Percentiles rank a stretch among this genome's conserved stretches.
These are phyloP conservation scores for Skeletonema marinoi DNA, from an alignment of 108 stramenopile genomes.

Conservation along the genomic window DNA sequence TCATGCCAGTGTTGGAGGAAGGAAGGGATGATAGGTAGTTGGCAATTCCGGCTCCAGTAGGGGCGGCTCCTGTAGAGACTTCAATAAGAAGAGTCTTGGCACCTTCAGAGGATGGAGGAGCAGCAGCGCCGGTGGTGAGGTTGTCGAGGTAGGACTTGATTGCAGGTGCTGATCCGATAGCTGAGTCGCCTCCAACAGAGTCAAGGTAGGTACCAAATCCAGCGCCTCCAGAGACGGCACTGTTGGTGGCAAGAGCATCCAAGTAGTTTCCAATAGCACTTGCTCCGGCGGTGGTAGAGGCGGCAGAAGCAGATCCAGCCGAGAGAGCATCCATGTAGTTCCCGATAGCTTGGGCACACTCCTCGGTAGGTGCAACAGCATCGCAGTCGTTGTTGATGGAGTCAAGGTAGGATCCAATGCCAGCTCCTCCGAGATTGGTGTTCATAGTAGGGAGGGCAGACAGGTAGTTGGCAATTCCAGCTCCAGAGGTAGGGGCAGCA, in stretches of 20 bases:
- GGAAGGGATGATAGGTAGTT: too few species aligned
- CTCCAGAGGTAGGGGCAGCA: neutral
- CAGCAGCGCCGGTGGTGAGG: neutral
- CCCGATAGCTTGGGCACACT: slow-evolving; percentile 36
- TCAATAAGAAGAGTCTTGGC: neutral
- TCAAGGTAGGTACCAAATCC: neutral
- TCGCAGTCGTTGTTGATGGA: slow-evolving; percentile 30
- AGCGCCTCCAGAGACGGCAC: slow-evolving; percentile 8
- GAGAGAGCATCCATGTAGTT: slow-evolving; percentile 35
- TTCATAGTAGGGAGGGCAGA: slow-evolving; percentile 6
- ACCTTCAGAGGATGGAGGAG: neutral
- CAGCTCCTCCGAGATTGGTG: slow-evolving; percentile 12
- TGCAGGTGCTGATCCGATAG: neutral
- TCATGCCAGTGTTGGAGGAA: neutral
- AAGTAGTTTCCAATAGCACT: slow-evolving; percentile 35
- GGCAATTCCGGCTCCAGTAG: neutral
- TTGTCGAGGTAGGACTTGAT: slow-evolving; percentile 4
- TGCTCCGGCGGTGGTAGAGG: slow-evolving; percentile 8
- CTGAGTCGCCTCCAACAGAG: neutral
- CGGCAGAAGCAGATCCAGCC: slow-evolving; percentile 9
- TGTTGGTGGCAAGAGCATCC: slow-evolving; percentile 30
- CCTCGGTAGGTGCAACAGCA: slow-evolving; percentile 18
- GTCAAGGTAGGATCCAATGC: slow-evolving; percentile 35
- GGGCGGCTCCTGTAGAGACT: neutral
- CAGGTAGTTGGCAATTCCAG: neutral